Base-by-base conservation (phyloP, 2,329 filamentous ascomycete genomes). In the Xylariaceae sp. region DNA sequence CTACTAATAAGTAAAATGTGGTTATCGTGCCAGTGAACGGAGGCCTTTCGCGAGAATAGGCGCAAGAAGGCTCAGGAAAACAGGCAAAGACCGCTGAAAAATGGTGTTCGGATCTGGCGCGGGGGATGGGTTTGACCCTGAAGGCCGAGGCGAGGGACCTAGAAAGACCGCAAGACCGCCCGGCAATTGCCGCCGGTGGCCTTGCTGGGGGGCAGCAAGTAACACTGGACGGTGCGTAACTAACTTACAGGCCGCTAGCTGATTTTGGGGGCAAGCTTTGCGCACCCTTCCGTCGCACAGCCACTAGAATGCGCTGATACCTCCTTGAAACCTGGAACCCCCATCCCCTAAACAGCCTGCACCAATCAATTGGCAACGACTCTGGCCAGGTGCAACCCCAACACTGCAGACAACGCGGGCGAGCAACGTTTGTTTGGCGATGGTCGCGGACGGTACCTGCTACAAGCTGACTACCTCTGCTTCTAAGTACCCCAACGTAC, bases 101-200 rank as follows among this genome's bases (percentile, higher is more conserved):
- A 34, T 22, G 47, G 56, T 47, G 48, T 42, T 57, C 48, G 53
- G 50, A 46, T 43, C 30, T 36, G 34, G 56, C 59, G 49, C 58
- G 63, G 39, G 64, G 64, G 56, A 57, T 64, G 51, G 58, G 61
- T 63, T 67, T 67, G 64, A 67, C 64, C 64, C 63, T 65, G 63
- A 67, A 64, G 62, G 57, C 53, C 39, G 18, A 39, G 51, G 56
- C 41, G 53, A 39, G 54, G 55, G 42, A 54, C 32, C 50, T 50
- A 51, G 47, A 30, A 19, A 41, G 30, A 37, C 40, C 41, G 44
- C 40, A n/a, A n/a, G n/a, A n/a, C n/a, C n/a, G n/a, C 39, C 57
- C 63, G 64, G 64, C 55, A 60, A 63, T 61, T 66, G 59, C 64
- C 63, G 41, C 22, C 51, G 40, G 46, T n/a, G n/a, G n/a, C n/a